Conservation (phyloP, 495 filamentous ascomycete genomes). For the Bathelium albidoporum region DNA sequence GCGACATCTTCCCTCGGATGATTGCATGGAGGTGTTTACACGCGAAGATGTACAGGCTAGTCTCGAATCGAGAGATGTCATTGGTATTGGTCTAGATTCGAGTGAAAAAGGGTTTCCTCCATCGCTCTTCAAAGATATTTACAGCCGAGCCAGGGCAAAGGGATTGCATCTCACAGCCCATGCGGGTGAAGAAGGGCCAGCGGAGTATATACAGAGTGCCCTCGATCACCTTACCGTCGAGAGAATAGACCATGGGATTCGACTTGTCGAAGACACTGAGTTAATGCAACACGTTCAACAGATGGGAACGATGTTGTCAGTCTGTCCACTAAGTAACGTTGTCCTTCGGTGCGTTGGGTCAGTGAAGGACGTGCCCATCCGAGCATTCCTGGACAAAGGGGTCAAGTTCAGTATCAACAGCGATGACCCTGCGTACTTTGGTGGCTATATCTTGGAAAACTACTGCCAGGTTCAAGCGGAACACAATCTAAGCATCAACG, state of each 20-base stretch:
- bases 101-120: slow-evolving; percentile 57
- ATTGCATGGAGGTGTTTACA: slow-evolving; percentile 41
- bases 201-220: slow-evolving; percentile 53
- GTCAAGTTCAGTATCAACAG: slow-evolving; percentile 35
- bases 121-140: slow-evolving; percentile 50
- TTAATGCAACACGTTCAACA: slow-evolving; percentile 49
- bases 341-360: slow-evolving; percentile 46
- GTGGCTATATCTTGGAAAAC: slow-evolving; percentile 64
- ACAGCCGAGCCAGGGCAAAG: slow-evolving; percentile 37
- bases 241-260: slow-evolving; percentile 67
- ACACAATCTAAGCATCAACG: slow-evolving; percentile 46
- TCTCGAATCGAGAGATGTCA: slow-evolving; percentile 43
- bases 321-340: slow-evolving; percentile 69
- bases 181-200: slow-evolving; percentile 66
- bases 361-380: slow-evolving; percentile 51
- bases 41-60: slow-evolving; percentile 39
- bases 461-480: slow-evolving; percentile 69
- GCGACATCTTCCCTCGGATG: slow-evolving; percentile 51
- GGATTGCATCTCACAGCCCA: slow-evolving; percentile 56
- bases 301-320: slow-evolving; percentile 49
- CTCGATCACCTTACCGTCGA: slow-evolving; percentile 45
- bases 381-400: slow-evolving; percentile 52
- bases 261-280: slow-evolving; percentile 48
- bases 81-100: slow-evolving; percentile 58
- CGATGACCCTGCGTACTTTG: slow-evolving; percentile 74